A percentile compares a stretch with the other conserved stretches of the same genome.
Conservation (phyloP, 768 basidiomycete genomes). For the Xerocomellus amylosporus region DNA sequence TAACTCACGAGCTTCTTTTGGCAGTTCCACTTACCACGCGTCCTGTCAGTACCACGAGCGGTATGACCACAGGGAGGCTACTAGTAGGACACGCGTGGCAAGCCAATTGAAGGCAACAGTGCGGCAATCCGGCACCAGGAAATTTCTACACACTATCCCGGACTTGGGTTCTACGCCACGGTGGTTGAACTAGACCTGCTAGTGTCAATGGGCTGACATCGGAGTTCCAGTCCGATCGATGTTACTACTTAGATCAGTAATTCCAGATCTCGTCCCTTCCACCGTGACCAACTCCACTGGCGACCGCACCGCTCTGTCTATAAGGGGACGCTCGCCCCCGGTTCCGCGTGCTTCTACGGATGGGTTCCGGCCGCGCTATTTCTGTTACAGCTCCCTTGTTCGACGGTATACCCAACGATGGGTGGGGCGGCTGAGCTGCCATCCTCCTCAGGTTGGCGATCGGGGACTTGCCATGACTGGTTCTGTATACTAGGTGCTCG, state of each 20-base stretch:
- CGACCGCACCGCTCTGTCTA: background rate
- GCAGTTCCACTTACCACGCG: too few relatives aligned
- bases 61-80: too few relatives aligned
- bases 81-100: too few relatives aligned
- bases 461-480: background rate
- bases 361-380: slow-evolving; percentile 3
- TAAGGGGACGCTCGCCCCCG: background rate
- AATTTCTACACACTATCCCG: too few relatives aligned
- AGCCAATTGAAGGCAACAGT: too few relatives aligned
- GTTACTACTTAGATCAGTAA: too few relatives aligned
- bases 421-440: background rate
- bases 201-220: background rate
- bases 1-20: too few relatives aligned
- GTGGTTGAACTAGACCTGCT: background rate
- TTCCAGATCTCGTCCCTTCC: background rate
- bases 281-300: too few relatives aligned
- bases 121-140: too few relatives aligned
- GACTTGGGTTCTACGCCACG: too few relatives aligned
- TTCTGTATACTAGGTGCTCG: background rate
- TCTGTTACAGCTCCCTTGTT: background rate
- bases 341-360: background rate
- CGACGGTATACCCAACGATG: background rate
- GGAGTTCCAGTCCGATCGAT: background rate
- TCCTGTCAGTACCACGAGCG: too few relatives aligned
- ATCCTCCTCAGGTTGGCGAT: background rate